A percentile compares a stretch with the other conserved stretches of the same genome.
These are phyloP conservation scores for Hordeum pubiflorum DNA, from an alignment of 202 grass and related monocot genomes.

Conservation along the genomic window DNA sequence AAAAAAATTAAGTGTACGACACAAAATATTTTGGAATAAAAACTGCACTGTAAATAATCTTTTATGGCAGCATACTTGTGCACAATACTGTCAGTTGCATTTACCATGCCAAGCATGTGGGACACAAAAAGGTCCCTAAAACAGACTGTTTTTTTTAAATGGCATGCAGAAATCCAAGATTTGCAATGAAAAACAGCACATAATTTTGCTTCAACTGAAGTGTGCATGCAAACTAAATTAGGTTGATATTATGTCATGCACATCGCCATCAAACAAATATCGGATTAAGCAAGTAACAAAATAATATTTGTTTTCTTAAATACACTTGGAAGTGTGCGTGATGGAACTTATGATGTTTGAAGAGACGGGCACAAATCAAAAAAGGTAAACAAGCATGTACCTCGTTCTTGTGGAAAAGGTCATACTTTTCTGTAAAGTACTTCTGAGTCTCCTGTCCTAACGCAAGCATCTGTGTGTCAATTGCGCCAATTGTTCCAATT, in stretches of 20 bases:
- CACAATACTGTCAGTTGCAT: background rate
- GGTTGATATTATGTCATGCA: background rate
- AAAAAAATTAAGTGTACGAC: background rate
- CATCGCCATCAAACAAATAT: background rate
- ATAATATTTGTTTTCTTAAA: background rate
- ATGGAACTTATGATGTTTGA: background rate
- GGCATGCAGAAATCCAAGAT: background rate
- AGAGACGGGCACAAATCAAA: conserved; percentile 1
- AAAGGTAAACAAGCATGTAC: conserved; percentile 29
- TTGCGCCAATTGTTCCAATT: conserved; percentile 79
- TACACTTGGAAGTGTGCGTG: background rate
- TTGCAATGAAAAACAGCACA: background rate
- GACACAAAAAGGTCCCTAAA: background rate
- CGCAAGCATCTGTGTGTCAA: conserved; percentile 92
- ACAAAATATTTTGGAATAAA: conserved; percentile 6
- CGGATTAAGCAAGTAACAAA: background rate
- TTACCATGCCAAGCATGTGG: conserved; percentile 3
- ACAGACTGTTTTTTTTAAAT: background rate
- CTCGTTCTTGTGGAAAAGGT: conserved; percentile 90
- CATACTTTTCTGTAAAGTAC: conserved; percentile 81
- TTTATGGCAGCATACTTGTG: conserved; percentile 7
- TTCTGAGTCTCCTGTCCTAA: conserved; percentile 71
- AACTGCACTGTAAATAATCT: background rate
- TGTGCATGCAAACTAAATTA: background rate
- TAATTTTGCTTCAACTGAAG: background rate